Evolutionary conservation across 306 rosid genomes (phyloP).

Genomic region (Herpetospermum pedunculosum): DNA sequence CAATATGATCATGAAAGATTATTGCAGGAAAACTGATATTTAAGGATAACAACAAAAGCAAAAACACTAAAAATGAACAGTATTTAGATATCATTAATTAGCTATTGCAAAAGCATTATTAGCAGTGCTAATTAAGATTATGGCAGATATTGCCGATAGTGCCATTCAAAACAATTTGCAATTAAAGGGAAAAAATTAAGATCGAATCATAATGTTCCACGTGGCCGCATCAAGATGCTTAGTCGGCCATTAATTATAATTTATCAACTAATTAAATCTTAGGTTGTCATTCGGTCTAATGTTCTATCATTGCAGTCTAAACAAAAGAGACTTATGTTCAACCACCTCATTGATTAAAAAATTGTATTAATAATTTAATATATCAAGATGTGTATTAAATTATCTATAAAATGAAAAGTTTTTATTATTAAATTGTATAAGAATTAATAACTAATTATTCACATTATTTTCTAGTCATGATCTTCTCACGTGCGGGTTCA

Average conservation of each 20-base stretch:
- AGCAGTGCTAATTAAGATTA: slow-evolving; percentile 8
- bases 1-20: background rate
- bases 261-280: background rate
- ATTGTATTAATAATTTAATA: background rate
- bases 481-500: slow-evolving; percentile 4
- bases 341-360: background rate
- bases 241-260: slow-evolving; percentile 7
- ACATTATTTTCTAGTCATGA: background rate
- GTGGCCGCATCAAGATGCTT: background rate
- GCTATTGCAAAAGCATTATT: slow-evolving; percentile 5
- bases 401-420: background rate
- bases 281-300: background rate
- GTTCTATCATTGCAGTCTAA: background rate
- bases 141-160: slow-evolving; percentile 4
- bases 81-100: slow-evolving; percentile 1
- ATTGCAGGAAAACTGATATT: background rate
- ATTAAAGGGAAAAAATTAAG: background rate
- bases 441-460: background rate
- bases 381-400: background rate
- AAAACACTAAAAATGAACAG: background rate
- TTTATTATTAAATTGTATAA: background rate
- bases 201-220: background rate
- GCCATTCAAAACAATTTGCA: background rate
- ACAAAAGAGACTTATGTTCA: background rate
- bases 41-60: background rate